Evolutionary conservation across 106 monocot genomes (phyloP).

Genomic region (Platanthera zijinensis): DNA sequence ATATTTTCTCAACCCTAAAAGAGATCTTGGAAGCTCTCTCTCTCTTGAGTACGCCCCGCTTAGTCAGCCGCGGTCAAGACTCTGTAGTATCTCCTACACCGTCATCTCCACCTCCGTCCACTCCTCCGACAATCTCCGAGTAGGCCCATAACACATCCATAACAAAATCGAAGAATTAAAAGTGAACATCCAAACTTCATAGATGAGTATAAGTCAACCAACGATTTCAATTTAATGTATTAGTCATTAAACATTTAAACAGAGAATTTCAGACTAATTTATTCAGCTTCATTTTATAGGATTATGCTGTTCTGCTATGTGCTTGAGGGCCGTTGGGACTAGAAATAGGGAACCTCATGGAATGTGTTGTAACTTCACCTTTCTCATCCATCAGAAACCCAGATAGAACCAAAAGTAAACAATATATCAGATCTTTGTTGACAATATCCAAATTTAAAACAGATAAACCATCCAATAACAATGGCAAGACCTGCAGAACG

Average conservation of each 20-base stretch:
- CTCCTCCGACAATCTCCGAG: too few relatives aligned
- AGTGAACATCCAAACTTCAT: too few relatives aligned
- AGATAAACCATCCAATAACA: slow-evolving; percentile 54
- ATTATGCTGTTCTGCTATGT: background rate
- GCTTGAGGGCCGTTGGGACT: too few relatives aligned
- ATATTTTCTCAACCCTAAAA: too few relatives aligned
- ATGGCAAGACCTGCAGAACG: slow-evolving; percentile 60
- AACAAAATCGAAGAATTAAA: too few relatives aligned
- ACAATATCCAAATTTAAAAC: slow-evolving; percentile 30
- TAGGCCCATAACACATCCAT: too few relatives aligned
- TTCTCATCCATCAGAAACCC: slow-evolving; percentile 71
- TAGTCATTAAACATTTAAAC: background rate
- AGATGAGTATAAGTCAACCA: background rate
- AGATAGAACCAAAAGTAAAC: slow-evolving; percentile 66
- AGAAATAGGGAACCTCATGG: background rate
- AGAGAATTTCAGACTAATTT: background rate
- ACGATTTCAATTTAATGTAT: background rate
- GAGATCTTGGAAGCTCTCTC: too few relatives aligned
- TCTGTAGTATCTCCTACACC: too few relatives aligned
- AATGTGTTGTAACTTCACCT: slow-evolving; percentile 35
- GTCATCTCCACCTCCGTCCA: too few relatives aligned
- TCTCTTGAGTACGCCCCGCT: too few relatives aligned
- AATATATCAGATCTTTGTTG: slow-evolving; percentile 74
- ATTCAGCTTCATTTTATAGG: background rate
- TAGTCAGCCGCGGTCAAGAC: too few relatives aligned